Base-by-base conservation (phyloP, 176 grass and related monocot genomes). In the Musa beccarii region DNA sequence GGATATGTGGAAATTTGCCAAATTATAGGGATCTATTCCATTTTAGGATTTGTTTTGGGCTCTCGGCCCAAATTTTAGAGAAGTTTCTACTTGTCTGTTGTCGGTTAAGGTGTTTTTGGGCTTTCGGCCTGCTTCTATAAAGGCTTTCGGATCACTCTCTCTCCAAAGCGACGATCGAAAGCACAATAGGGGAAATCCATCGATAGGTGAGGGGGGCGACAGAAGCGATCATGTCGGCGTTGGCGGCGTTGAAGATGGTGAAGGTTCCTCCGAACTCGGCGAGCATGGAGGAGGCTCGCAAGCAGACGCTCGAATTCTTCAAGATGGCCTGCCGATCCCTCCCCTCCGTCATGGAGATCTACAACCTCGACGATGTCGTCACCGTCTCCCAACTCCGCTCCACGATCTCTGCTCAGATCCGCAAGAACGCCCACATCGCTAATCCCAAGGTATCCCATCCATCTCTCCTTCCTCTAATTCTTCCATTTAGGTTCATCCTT, bases 221-320 rank as follows among this genome's bases (percentile, higher is more conserved):
- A 3, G 57, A 61, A 89, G 59, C 89, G 85, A 89, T 89, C 86
- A 91, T 74, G 50, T 43, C 34, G 34, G 76, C 83, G 88, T 70
- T 80, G 26, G 88, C 86, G 11, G 82, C 76, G 29, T 71, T 82
- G 90, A 83, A 88, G 56, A 80, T 82, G 11, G 82, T 93, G 78
- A 98, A 91, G 82, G 88, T 98, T 65, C 90, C 86, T 55, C 88
- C 88, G 25, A 93, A 83, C 82, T 98, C 95, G 64, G 80, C 84
- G 53, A 89, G 84, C 28, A 1, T 89, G 78, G 90, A 79, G 82
- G 95, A 93, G 81, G 95, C 95, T 26, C 80, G 90, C 68, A 81
- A 83, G 74, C 88, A 90, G 16, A 87, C 87, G 17, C 79, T 98
- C 86, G 84, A 93, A 50, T 91, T 98, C 88, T 98, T 98, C 90